Evolutionary conservation across 2,329 filamentous ascomycete genomes (phyloP), one percentile per base, ranked within the genome.

Genomic region (Clarireedia monteithiana): DNA sequence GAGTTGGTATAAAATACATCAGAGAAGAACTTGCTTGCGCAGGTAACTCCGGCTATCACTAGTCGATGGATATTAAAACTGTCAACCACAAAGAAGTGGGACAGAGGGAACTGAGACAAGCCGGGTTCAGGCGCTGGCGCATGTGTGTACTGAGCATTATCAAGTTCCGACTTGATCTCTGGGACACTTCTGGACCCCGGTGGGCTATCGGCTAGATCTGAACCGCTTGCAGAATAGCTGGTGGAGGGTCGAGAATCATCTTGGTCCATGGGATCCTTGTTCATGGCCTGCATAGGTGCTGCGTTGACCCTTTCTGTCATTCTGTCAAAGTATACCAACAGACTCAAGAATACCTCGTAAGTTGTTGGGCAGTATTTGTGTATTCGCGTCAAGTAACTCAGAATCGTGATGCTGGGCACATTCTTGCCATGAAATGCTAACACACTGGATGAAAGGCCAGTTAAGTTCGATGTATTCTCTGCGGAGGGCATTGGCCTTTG

Each of bases 1-100:
- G 94, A 97, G 72, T 99, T 99, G 9, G 94, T 99, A 70, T 97
- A 99, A 67, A 99, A 99, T 42, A 97, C 92, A 73, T 99, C 83
- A 5, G 92, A 97, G 73, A 99, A 99, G 78, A 97, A 99, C 73
- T 99, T 99, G 81, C 92, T 97, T 5, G 94, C 91, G 72, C 94
- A 97, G 3, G 94, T 99, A 46, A 99, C 94, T 38, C 92, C 94
- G 2, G 94, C 90, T 69, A 99, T 99, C 54, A 97, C 91, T 55
- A 99, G 77, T 55, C 94, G 85, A 70, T 99, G 94, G 61, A 99
- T 97, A 73, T 99, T 99, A 76, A 94, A 99, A 74, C 94, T 97
- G 73, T 99, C 94, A 10, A 97, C 94, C 42, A 97, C 92, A 69
- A 99, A 97, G 67, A 85, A 88, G 66, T 88, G 84, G 2, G 82